Evolutionary conservation across 169 alveolate species (phyloP), one percentile per base, ranked within the genome.

Genomic region (Babesia ovis): DNA sequence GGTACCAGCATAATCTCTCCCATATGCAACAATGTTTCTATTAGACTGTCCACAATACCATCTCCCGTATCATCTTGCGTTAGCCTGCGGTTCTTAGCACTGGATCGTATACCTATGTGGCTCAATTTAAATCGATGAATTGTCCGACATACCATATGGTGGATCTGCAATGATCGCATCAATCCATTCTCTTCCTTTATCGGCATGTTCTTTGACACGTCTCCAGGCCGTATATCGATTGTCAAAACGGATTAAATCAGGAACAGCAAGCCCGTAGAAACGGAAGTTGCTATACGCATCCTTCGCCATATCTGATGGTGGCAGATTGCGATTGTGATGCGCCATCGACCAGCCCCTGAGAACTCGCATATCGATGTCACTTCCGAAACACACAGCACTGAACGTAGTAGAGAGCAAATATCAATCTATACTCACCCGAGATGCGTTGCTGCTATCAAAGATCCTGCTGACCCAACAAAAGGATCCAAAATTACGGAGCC

Each of bases 401-500:
- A 85, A 91, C 2, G 4, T 4, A 18, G 43, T 18, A 14, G 11
- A 9, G 6, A 18, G 25, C 29, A 22, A 29, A 18, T 29, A 16
- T 18, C 35, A 16, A 1, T 35, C 41, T 31, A 3, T 18, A 12
- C 55, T 59, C 25, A 77, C 79, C 86, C 88, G 41, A 70, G 51
- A 54, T 89, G 86, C 45, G 97, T 80, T 31, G 98, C 93, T 14
- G 98, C 92, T 0, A 96, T 91, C 53, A 95, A 81, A 35, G 95
- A 84, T 31, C 98, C 96, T 1, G 98, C 99, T 4, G 99, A 95
- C n/a, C 99, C 99, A 3, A 95, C 98, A 79, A 96, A 97, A n/a
- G 99, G 99, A 76, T 97, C 99, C 73, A 90, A 86, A 20, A 88
- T 92, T 46, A 88, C 85, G 34, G 71, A 48, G 14, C 90, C 90